Conservation (phyloP, 1,284 basidiomycete species). For the Ceratobasidium sp. region DNA sequence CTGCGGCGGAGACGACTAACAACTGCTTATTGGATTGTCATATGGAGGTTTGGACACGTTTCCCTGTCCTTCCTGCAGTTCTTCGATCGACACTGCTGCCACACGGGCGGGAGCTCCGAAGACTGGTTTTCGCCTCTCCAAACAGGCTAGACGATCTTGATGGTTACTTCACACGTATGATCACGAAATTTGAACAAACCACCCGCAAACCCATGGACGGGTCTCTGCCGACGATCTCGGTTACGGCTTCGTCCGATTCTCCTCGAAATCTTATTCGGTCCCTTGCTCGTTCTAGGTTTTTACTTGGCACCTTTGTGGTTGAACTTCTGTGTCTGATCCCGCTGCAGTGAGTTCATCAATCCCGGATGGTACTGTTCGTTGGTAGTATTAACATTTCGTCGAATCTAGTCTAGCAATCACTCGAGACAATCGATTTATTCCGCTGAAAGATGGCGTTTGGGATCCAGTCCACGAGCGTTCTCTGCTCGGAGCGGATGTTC, state of each 20-base stretch:
- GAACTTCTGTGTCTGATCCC: slow-evolving; percentile 47
- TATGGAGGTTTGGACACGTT: slow-evolving; percentile 69
- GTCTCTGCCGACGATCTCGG: slow-evolving; percentile 56
- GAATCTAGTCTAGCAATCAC: slow-evolving; percentile 60
- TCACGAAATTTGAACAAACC: slow-evolving; percentile 60
- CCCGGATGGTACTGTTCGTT: neutral
- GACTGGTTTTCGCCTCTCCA: slow-evolving; percentile 61
- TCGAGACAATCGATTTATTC: slow-evolving; percentile 69
- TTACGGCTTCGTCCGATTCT: slow-evolving; percentile 51
- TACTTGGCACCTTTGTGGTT: slow-evolving; percentile 34
- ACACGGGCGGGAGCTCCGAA: slow-evolving; percentile 52
- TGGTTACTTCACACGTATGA: slow-evolving; percentile 61
- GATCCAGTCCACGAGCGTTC: slow-evolving; percentile 64
- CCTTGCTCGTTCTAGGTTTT: neutral
- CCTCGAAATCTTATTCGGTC: neutral
- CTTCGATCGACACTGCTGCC: slow-evolving; percentile 58
- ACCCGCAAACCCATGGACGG: slow-evolving; percentile 65
- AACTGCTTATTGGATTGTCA: slow-evolving; percentile 68
- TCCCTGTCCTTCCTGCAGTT: slow-evolving; percentile 68
- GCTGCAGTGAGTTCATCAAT: slow-evolving; percentile 29
- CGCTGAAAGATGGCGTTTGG: slow-evolving; percentile 69
- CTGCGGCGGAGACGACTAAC: slow-evolving; percentile 52
- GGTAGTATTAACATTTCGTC: slow-evolving; percentile 60
- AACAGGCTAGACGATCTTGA: slow-evolving; percentile 53
- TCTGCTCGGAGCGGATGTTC: slow-evolving; percentile 68